phyloP scores from a whole-genome alignment of 805 yeast genomes.

The Candida ascalaphidarum region DNA sequence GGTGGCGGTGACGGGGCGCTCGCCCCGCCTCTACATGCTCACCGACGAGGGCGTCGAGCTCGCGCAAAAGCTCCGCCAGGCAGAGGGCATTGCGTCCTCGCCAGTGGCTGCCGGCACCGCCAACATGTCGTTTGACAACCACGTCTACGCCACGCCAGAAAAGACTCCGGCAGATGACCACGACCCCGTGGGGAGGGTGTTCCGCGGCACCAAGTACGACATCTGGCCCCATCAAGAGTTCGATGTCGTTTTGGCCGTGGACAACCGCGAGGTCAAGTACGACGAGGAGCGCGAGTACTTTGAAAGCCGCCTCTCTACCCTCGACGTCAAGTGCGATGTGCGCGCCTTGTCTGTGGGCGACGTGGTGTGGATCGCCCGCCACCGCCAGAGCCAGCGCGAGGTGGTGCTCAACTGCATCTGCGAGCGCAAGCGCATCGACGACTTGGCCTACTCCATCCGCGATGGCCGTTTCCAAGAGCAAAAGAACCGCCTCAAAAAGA shows the following conservation, averaged over 20 bases:
- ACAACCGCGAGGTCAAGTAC: conserved; percentile 76
- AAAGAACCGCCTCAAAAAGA: conserved; percentile 61
- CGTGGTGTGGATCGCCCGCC: conserved; percentile 78
- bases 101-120: background rate
- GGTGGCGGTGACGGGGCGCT: conserved; percentile 44
- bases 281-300: conserved; percentile 65
- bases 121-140: too few species aligned
- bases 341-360: conserved; percentile 76
- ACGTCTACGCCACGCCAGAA: background rate
- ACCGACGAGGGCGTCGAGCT: conserved; percentile 64
- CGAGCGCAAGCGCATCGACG: conserved; percentile 86
- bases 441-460: conserved; percentile 68
- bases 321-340: conserved; percentile 44
- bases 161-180: conserved; percentile 6
- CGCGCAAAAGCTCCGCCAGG: conserved; percentile 47
- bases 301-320: conserved; percentile 37
- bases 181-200: conserved; percentile 13
- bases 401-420: conserved; percentile 75
- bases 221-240: conserved; percentile 59
- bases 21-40: conserved; percentile 49
- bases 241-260: conserved; percentile 57
- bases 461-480: conserved; percentile 92
- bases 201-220: conserved; percentile 24
- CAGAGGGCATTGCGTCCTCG: conserved; percentile 29
- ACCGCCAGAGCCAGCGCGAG: conserved; percentile 46